Evolutionary conservation across 179 eudicot species (phyloP), one percentile per base, ranked within the genome.

Genomic region (Beta lomatogona): DNA sequence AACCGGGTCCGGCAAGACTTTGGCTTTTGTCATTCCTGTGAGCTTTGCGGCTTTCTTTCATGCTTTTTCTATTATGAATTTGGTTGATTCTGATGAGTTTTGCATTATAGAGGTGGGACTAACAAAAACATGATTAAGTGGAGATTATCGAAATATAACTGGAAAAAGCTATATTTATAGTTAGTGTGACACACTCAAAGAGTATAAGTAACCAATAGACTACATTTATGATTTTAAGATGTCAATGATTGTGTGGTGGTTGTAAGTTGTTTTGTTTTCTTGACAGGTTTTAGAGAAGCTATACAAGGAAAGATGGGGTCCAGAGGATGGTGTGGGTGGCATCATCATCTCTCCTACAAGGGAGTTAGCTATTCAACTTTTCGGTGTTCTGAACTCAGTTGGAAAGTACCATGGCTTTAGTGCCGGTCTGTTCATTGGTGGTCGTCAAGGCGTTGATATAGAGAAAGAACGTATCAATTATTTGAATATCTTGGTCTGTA

Each of bases 401-500:
- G 98, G 98, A 54, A 92, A 85, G 82, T 85, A 89, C 81, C 98
- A 95, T 72, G 88, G 89, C 69, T 89, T 95, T 69, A 95, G 98
- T 88, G 98, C 97, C 57, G 98, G 97, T 57, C 93, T 95, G 73
- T 84, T 95, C 45, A 95, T 95, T 84, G 98, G 98, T 83, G 98
- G 98, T 15, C 94, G 94, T 31, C 90, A 91, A 79, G 93, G 88
- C 79, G 90, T 93, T 68, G 98, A 89, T 76, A 77, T 79, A 31
- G 98, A 95, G 85, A 95, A 91, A 84, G 97, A 95, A 81, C 93
- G 83, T 86, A 97, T 95, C 46, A 90, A 92, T 85, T 91, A 87
- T 25, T 75, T 95, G 85, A 95, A 93, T 85, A 92, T 95, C 53
- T 83, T 95, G 86, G 90, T 95, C 46, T 93, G 97, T 81, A 95